Evolutionary conservation across 2,329 filamentous ascomycete genomes (phyloP), one percentile per base, ranked within the genome.

Genomic region (Colletotrichum tropicicola): DNA sequence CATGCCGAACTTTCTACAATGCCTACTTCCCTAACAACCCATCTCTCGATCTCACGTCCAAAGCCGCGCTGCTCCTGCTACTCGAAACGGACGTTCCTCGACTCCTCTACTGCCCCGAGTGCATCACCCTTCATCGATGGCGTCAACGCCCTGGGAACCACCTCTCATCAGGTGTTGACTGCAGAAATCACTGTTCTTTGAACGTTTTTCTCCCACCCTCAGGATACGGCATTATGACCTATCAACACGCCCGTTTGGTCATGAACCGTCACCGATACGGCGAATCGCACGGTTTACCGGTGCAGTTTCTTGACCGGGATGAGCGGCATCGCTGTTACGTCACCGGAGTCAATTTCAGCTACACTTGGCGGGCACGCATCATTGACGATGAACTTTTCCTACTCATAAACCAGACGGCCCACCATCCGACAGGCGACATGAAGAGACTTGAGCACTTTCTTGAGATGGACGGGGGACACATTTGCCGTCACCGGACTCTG

Each of bases 261-360:
- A 68, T 69, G 62, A 67, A 69, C 56, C 44, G 54, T 17, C 55
- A 67, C 37, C 57, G 68, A 6, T 64, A 66, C 43, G 68, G 68
- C 13, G n/a, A 43, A 12, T 19, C 49, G n/a, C 56, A 68, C 23
- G 59, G 68, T 2, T 19, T 61, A 8, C 44, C 44, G 4, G 27
- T 59, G 4, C 6, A 51, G 15, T 45, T 44, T 21, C 28, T 69
- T 12, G 9, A 57, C 12, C 30, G 10, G 15, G 19, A 43, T 23
- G 12, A 8, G 6, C 5, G 13, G 5, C 6, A 17, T 5, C 15
- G 6, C 12, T 19, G 5, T 5, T 21, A 6, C n/a, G 13, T 7
- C 37, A 9, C 17, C 25, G 10, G 17, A 7, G 23, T 47, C 23
- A 7, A 28, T 6, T 23, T 37, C 2, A 25, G n/a, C 10, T 35